A percentile compares a stretch with the other conserved stretches of the same genome.
phyloP scores from a whole-genome alignment of 2,329 filamentous ascomycete genomes.

The Alternaria panax region DNA sequence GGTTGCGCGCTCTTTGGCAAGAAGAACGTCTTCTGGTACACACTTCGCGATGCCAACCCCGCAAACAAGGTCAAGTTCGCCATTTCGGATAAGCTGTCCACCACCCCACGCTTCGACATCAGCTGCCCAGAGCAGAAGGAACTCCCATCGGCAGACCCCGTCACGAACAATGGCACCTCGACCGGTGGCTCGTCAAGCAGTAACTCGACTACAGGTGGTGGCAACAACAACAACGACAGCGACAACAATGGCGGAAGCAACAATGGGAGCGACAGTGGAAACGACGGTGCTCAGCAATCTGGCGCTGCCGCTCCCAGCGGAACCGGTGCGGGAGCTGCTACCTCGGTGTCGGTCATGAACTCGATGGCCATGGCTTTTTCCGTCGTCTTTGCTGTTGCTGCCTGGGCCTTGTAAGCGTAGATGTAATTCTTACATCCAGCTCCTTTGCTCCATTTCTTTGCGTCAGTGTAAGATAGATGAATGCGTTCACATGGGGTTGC shows the following conservation, averaged over 20 bases:
- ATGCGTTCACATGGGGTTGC: slow-evolving; percentile 3
- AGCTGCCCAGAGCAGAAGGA: slow-evolving; percentile 53
- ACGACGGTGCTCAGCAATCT: background rate
- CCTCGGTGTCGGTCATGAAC: slow-evolving; percentile 29
- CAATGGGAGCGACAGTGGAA: background rate
- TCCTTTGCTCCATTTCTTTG: background rate
- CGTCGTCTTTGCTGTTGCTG: slow-evolving; percentile 34
- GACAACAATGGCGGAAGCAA: background rate
- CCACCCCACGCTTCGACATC: slow-evolving; percentile 62
- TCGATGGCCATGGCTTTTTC: slow-evolving; percentile 36
- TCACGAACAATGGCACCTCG: slow-evolving; percentile 25
- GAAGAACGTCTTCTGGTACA: slow-evolving; percentile 49
- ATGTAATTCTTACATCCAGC: background rate
- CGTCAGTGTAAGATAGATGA: slow-evolving; percentile 6
- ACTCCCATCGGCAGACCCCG: slow-evolving; percentile 22
- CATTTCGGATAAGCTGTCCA: slow-evolving; percentile 63
- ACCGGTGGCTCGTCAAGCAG: slow-evolving; percentile 19
- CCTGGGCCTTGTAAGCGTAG: slow-evolving; percentile 31
- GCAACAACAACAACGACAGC: slow-evolving; percentile 11
- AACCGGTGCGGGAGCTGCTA: slow-evolving; percentile 20
- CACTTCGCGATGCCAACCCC: slow-evolving; percentile 56
- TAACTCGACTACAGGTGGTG: slow-evolving; percentile 13
- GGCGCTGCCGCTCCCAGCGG: background rate
- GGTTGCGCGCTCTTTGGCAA: slow-evolving; percentile 45
- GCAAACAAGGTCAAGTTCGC: slow-evolving; percentile 66